Base-by-base conservation (phyloP, 495 filamentous ascomycete genomes). In the Penicillium atrosanguineum region DNA sequence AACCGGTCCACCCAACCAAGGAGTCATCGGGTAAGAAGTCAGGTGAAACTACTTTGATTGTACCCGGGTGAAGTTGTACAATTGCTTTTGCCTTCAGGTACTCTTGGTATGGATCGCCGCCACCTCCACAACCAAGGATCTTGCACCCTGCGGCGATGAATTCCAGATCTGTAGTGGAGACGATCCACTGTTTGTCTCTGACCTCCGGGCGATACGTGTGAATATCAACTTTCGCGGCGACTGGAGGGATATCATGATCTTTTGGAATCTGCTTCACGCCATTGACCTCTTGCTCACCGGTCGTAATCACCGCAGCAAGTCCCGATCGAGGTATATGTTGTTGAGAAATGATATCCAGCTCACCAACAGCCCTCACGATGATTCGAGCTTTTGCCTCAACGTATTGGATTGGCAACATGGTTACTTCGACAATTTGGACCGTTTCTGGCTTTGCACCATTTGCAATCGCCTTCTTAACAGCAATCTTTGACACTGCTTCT, bases 101-200 rank as follows among this genome's bases (percentile, higher is more conserved):
- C 45, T 61, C 61, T 14, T 57, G 61, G 40, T 67, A 67, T 18
- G 70, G 70, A 37, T 61, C 58, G 25, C 83, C 83, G 0, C 83
- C 83, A 8, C 65, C 65, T 7, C 82, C 84, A 1, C 78, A 81
- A 6, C 83, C 84, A 14, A 87, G 77, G 49, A 87, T 78, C 52
- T 83, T 81, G 57, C 81, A 82, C 1, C 84, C 84, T 20, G 73
- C 76, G 1, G 78, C 69, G 19, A 87, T 79, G 69, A 79, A 87
- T 12, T 62, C 38, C 6, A 86, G 69, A 62, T 87, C 83, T 0
- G 76, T 79, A 41, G 80, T 70, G 69, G 50, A 85, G 51, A 65
- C 79, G 71, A 83, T 81, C 31, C 31, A 34, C 12, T 34, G 31
- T 14, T 14, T 34, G 31, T 34, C 12, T 4, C 31, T 34, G 14